Evolutionary conservation across 495 filamentous ascomycete species (phyloP).

Genomic region (Aspergillus asperescens): DNA sequence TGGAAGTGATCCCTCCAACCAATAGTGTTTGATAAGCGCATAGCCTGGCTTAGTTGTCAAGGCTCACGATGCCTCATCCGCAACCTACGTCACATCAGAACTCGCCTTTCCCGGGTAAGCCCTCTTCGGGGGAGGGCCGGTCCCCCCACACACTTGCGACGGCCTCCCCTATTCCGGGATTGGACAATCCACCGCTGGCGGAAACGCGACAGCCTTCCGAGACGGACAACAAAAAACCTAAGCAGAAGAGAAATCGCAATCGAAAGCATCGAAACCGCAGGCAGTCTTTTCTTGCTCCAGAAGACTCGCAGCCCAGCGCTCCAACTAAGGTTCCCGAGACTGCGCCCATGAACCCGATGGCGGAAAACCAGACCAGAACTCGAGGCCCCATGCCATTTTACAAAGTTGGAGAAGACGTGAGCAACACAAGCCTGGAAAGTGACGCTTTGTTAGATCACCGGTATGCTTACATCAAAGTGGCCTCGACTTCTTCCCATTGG

Average conservation of each 20-base stretch:
- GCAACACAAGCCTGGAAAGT: conserved; percentile 77
- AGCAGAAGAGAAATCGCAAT: conserved; percentile 39
- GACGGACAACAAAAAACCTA: conserved; percentile 27
- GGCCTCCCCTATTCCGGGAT: conserved; percentile 1
- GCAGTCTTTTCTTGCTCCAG: conserved; percentile 32
- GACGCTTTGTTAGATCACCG: conserved; percentile 75
- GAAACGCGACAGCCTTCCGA: conserved; percentile 22
- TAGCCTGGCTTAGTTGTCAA: conserved; percentile 1
- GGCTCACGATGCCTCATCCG: conserved; percentile 15
- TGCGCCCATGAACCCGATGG: conserved; percentile 25
- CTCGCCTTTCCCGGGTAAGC: conserved; percentile 3
- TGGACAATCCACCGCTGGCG: conserved; percentile 11
- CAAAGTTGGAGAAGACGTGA: conserved; percentile 54
- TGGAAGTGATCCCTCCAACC: background rate
- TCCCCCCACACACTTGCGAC: conserved; percentile 2
- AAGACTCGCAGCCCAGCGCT: conserved; percentile 26
- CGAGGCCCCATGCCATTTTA: conserved; percentile 51
- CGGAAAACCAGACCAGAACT: conserved; percentile 25
- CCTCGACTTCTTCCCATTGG: background rate
- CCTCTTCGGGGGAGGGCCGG: conserved; percentile 8
- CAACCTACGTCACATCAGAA: conserved; percentile 14
- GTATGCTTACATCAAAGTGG: conserved; percentile 32
- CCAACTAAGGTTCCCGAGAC: conserved; percentile 20
- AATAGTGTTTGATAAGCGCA: background rate
- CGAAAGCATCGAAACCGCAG: conserved; percentile 40